Evolutionary conservation across 2,329 filamentous ascomycete genomes (phyloP), one percentile per base, ranked within the genome.

Genomic region (Penicillium thymicola): DNA sequence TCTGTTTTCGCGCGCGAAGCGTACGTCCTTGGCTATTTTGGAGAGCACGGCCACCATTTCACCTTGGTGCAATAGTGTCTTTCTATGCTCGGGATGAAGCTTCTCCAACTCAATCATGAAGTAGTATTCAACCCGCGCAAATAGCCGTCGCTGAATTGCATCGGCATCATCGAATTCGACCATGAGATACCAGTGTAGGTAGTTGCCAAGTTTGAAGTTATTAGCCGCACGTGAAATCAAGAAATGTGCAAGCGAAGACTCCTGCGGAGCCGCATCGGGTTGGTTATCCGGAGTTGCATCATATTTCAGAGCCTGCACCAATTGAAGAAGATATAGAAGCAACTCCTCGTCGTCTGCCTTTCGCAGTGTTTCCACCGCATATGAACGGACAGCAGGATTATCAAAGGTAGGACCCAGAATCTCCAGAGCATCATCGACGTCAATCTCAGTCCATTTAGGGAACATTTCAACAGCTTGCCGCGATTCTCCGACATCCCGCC

Each of bases 131-230:
- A 99, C 90, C 66, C 93, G 92, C 28, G 90, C 88, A 73, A 96
- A 99, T 18, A 97, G 85, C 60, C 90, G 89, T 44, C 90, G 88
- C 69, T 93, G 89, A 55, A 87, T 85, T 4, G 86, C 85, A 62
- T 89, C 92, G 38, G 77, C 75, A 71, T 97, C 93, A 65, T 95
- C 91, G 65, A 92, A 95, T 75, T 99, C 95, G 1, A 99, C 94
- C 87, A 97, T 97, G 2, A 99, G 81, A 73, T 97, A 99, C 94
- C 94, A 99, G 72, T 97, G 90, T 52, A 99, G 85, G 75, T 95
- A 96, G 71, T 96, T 99, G 30, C 93, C 94, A 1, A 99, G 82
- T 58, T 89, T 88, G 67, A 97, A 90, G 69, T 96, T 97, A 59
- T 88, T 86, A 14, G 90, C 89, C 4, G 94, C 95, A 36, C 94